Conservation (phyloP, 192 early-diverging fungal species). For the Coemansia sp. region DNA sequence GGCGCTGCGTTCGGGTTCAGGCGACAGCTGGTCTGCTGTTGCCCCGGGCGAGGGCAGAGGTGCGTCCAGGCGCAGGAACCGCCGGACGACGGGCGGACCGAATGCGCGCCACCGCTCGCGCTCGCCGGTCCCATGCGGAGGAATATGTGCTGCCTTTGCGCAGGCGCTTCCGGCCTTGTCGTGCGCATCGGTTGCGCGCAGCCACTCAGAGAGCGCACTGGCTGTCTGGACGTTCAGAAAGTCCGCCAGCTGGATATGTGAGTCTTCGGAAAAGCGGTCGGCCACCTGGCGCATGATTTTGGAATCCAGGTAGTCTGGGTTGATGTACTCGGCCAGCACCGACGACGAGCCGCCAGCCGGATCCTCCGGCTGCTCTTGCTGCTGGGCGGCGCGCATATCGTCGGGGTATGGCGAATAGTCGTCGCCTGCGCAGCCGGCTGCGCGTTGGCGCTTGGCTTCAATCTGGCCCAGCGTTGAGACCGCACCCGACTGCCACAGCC, state of each 20-base stretch:
- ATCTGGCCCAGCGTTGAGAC: slow-evolving; percentile 64
- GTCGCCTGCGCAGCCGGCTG: slow-evolving; percentile 26
- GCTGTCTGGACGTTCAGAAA: slow-evolving; percentile 59
- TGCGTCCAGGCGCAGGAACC: slow-evolving; percentile 58
- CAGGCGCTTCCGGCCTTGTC: slow-evolving; percentile 40
- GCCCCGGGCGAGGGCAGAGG: slow-evolving; percentile 1
- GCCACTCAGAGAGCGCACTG: slow-evolving; percentile 32
- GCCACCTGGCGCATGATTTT: slow-evolving; percentile 56
- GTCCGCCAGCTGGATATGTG: slow-evolving; percentile 62
- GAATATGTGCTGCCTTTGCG: slow-evolving; percentile 21
- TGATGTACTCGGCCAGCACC: slow-evolving; percentile 57
- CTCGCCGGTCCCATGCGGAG: slow-evolving; percentile 63
- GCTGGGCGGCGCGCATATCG: slow-evolving; percentile 18
- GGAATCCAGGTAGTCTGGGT: slow-evolving; percentile 64
- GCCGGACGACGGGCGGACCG: slow-evolving; percentile 67
- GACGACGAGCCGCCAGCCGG: too few relatives aligned
- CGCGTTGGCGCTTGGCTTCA: slow-evolving; percentile 43
- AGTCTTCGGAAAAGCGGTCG: slow-evolving; percentile 66
- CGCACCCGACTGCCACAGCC: slow-evolving; percentile 44
- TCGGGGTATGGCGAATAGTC: slow-evolving; percentile 32
- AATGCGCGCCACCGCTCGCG: slow-evolving; percentile 58
- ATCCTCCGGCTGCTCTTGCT: slow-evolving; percentile 52
- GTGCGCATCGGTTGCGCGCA: slow-evolving; percentile 48
- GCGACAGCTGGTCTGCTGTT: background rate
- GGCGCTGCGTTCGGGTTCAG: slow-evolving; percentile 11